Evolutionary conservation across 208 protist species (phyloP).

Genomic region (Lotmaria passim): DNA sequence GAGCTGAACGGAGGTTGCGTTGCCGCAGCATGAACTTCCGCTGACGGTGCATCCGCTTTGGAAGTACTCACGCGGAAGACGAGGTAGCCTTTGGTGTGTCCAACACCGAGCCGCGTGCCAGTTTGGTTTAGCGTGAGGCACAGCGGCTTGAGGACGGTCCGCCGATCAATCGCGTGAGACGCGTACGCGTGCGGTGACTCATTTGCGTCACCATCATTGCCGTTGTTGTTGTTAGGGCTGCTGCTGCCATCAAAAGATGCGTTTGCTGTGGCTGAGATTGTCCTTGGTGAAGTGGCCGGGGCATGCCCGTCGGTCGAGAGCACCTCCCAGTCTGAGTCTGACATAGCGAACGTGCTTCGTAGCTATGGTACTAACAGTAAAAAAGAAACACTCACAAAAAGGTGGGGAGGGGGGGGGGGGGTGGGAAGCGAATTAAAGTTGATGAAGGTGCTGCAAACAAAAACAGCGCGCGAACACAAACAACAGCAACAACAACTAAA

Average conservation of each 20-base stretch:
- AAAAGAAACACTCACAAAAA: constrained; percentile 1
- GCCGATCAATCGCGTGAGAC: not conserved
- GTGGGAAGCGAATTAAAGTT: too few relatives aligned
- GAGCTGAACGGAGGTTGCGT: not conserved
- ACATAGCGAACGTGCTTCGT: constrained; percentile 12
- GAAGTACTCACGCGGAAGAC: constrained; percentile 52
- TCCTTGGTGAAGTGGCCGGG: not conserved
- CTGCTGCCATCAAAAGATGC: not conserved
- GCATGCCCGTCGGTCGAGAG: constrained; percentile 19
- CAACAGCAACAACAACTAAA: constrained; percentile 4
- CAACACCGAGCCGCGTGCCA: constrained; percentile 67
- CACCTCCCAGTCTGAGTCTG: constrained; percentile 38
- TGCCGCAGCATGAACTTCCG: too few relatives aligned
- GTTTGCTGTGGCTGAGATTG: not conserved
- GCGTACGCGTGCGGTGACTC: not conserved
- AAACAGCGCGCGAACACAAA: not conserved
- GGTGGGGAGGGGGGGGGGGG: too few relatives aligned
- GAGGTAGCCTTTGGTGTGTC: constrained; percentile 72
- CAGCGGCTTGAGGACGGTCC: constrained; percentile 34
- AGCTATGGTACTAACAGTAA: not conserved
- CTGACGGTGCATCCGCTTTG: not conserved
- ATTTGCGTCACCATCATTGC: too few relatives aligned
- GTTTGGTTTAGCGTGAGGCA: constrained; percentile 70
- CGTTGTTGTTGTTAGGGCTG: too few relatives aligned
- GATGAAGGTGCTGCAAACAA: not conserved